Evolutionary conservation across 2,329 filamentous ascomycete species (phyloP).

Genomic region (Fusarium chaquense): DNA sequence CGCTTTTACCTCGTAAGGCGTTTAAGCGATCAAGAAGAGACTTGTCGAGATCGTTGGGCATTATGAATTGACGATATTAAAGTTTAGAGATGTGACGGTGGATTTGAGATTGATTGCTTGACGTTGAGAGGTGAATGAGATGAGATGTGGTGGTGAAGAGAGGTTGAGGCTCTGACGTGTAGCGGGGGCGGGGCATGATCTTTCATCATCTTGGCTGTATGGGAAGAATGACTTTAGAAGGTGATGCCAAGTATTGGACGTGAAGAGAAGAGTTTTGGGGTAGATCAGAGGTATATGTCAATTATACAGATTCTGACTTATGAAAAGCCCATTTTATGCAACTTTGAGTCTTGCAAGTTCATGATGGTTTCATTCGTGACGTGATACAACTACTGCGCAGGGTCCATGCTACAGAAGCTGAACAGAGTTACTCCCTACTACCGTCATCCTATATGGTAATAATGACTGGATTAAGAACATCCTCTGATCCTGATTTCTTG

Average conservation of each 20-base stretch:
- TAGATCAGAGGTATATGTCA: neutral
- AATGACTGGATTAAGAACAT: neutral
- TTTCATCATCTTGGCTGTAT: constrained; percentile 18
- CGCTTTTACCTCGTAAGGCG: constrained; percentile 57
- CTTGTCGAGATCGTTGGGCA: constrained; percentile 57
- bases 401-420: too few relatives aligned
- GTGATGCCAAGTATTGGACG: neutral
- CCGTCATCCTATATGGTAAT: neutral
- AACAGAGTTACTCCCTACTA: too few relatives aligned
- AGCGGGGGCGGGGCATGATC: constrained; percentile 34
- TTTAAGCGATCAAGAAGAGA: constrained; percentile 67
- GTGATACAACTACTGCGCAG: neutral
- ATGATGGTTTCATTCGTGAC: neutral
- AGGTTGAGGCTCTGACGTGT: constrained; percentile 15
- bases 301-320: rapidly evolving
- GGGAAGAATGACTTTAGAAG: neutral
- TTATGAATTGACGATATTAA: neutral
- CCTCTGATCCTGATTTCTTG: neutral
- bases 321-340: neutral
- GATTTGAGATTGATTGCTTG: neutral
- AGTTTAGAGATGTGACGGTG: too few relatives aligned
- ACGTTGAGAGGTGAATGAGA: neutral
- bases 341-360: neutral
- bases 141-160: neutral
- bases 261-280: too few relatives aligned